Percentiles rank a stretch among this genome's conserved stretches.
phyloP scores from a whole-genome alignment of 2,329 filamentous ascomycete genomes.

The Pseudogymnoascus sp. region DNA sequence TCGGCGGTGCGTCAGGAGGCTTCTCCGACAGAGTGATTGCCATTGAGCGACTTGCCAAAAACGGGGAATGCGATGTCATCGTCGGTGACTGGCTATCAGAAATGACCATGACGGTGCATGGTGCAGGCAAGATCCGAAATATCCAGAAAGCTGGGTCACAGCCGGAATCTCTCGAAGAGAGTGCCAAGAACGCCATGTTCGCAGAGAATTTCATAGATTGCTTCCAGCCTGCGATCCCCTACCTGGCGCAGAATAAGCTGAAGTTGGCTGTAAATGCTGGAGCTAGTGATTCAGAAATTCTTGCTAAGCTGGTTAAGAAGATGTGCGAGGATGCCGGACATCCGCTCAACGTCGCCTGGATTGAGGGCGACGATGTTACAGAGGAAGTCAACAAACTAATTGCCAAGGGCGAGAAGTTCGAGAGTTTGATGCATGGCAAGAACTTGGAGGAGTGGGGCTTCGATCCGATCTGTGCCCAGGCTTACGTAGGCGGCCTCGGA shows the following conservation, averaged over 20 bases:
- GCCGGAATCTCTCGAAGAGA: neutral
- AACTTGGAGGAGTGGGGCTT: slow-evolving; percentile 19
- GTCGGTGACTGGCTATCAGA: slow-evolving; percentile 40
- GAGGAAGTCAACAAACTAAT: slow-evolving; percentile 9
- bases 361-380: slow-evolving; percentile 27
- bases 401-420: slow-evolving; percentile 12
- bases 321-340: neutral
- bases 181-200: neutral
- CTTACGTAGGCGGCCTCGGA: slow-evolving; percentile 31
- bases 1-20: slow-evolving; percentile 8
- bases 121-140: slow-evolving; percentile 15
- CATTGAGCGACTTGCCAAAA: neutral
- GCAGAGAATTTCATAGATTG: slow-evolving; percentile 13
- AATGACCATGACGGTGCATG: slow-evolving; percentile 26
- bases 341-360: slow-evolving; percentile 28
- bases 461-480: slow-evolving; percentile 17
- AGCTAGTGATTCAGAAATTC: slow-evolving; percentile 39
- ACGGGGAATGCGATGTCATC: slow-evolving; percentile 31
- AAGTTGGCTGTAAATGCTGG: slow-evolving; percentile 47
- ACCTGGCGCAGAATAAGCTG: slow-evolving; percentile 38
- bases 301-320: slow-evolving; percentile 25
- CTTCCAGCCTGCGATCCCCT: slow-evolving; percentile 27
- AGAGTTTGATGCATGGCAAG: slow-evolving; percentile 1
- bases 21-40: slow-evolving; percentile 9
- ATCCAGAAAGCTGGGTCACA: neutral